Evolutionary conservation across 805 yeast species (phyloP), one percentile per base, ranked within the genome.

Genomic region (Nematodospora valgi): DNA sequence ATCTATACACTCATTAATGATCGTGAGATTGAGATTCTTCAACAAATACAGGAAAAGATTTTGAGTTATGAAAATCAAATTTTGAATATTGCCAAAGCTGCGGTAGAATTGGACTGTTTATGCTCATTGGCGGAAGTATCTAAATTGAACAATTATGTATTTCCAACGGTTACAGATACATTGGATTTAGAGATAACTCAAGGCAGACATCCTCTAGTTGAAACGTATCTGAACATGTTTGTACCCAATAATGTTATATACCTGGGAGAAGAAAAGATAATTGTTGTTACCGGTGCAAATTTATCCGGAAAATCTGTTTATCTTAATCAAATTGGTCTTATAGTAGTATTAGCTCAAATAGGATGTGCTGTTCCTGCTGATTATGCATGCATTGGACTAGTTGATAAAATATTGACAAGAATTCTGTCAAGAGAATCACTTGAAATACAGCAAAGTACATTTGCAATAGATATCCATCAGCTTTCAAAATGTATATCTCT

Each of bases 291-390:
- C 14, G 80, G 82, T 20, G 65, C 40, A 3, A 41, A 41, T 24
- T 27, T 38, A 18, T 38, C 40, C 9, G 80, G 82, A 0, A 77
- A 77, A 42, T 70, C 79, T 1, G 75, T 76, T 0, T 66, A 64
- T 37, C 48, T 76, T 13, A 48, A 69, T 2, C 79, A 73, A 36
- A 55, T 66, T 33, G 81, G 78, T 0, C 43, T 74, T 21, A 62
- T 71, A 5, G 70, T 72, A 0, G 66, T 60, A 32, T 43, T 77
- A 29, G 68, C 80, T 0, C 82, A 77, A 34, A 59, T 75, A 23
- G 81, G 82, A 1, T 70, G 74, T 19, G 74, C 52, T 47, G 75
- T 77, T 1, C 82, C 82, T 3, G 79, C 78, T 0, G 45, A 49
- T 2, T 48, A 42, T 10, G 78, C 78, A 2, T 57, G 43, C 16